These are phyloP conservation scores for Cladorrhinum sp. DNA, from an alignment of 2,329 filamentous ascomycete species.

Conservation along the genomic window DNA sequence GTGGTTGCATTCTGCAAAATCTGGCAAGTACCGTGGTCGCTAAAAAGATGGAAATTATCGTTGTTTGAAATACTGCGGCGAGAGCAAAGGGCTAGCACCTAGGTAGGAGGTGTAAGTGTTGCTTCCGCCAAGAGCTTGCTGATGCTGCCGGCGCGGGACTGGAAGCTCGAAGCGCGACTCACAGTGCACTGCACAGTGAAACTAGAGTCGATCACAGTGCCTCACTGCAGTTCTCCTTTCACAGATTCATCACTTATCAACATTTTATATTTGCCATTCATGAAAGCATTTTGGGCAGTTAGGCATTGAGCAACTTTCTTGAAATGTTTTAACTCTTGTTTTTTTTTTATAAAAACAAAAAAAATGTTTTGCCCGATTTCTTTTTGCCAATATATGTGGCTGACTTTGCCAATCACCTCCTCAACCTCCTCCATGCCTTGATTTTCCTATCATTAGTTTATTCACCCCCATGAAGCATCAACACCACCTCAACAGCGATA, in stretches of 20 bases:
- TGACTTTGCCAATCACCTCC: too few relatives aligned
- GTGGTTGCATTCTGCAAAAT: background rate
- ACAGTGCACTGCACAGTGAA: conserved; percentile 3
- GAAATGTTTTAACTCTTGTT: too few relatives aligned
- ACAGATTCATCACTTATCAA: background rate
- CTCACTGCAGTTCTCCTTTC: background rate
- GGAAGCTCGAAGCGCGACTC: background rate
- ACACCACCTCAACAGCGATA: too few relatives aligned
- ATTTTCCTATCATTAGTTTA: too few relatives aligned
- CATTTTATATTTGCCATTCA: background rate
- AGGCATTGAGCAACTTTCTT: too few relatives aligned
- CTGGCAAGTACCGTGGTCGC: background rate
- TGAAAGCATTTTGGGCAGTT: too few relatives aligned
- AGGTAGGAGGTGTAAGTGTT: background rate
- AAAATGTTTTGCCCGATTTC: too few relatives aligned
- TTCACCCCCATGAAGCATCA: too few relatives aligned
- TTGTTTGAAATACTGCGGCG: background rate
- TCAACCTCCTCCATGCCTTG: too few relatives aligned
- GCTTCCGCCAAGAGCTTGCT: conserved; percentile 6
- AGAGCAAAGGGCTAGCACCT: background rate
- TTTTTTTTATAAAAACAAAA: too few relatives aligned
- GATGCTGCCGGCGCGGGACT: background rate
- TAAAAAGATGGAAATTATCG: too few relatives aligned
- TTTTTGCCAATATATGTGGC: too few relatives aligned
- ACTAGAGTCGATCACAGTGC: background rate